A percentile compares a stretch with the other conserved stretches of the same genome.
phyloP scores from a whole-genome alignment of 441 rosid genomes.

The Metrosideros polymorpha region DNA sequence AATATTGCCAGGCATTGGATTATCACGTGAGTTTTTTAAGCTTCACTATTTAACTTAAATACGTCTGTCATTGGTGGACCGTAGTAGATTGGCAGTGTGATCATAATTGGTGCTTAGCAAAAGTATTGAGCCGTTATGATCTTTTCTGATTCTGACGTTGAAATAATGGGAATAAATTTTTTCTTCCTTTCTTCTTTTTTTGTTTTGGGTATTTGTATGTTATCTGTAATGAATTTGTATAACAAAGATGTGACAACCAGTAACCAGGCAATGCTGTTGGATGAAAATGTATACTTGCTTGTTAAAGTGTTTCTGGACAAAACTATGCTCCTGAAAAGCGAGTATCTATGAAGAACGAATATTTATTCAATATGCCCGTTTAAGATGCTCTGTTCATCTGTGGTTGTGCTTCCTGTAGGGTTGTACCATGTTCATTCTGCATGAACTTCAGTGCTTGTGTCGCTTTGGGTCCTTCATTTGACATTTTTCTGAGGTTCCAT shows the following conservation, averaged over 20 bases:
- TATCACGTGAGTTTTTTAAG: conserved; percentile 67
- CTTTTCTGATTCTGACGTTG: background rate
- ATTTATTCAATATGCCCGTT: background rate
- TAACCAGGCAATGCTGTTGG: background rate
- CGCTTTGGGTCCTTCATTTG: background rate
- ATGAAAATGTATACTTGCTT: background rate
- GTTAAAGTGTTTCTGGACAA: background rate
- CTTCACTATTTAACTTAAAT: background rate
- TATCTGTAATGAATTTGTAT: background rate
- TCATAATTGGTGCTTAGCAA: background rate
- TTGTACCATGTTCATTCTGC: background rate
- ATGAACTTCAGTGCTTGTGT: background rate
- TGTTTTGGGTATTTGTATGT: background rate
- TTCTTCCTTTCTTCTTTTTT: background rate
- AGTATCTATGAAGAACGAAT: background rate
- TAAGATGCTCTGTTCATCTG: background rate
- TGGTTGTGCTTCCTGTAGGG: background rate
- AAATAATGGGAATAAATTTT: background rate
- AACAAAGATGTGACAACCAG: background rate
- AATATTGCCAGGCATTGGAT: conserved; percentile 68
- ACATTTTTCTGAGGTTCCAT: background rate
- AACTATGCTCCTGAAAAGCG: background rate
- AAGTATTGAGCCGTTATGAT: background rate
- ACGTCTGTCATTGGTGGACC: background rate
- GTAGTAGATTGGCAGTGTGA: background rate